Evolutionary conservation across 2,329 filamentous ascomycete genomes (phyloP), one percentile per base, ranked within the genome.

Genomic region (Diaporthe citriasiana): DNA sequence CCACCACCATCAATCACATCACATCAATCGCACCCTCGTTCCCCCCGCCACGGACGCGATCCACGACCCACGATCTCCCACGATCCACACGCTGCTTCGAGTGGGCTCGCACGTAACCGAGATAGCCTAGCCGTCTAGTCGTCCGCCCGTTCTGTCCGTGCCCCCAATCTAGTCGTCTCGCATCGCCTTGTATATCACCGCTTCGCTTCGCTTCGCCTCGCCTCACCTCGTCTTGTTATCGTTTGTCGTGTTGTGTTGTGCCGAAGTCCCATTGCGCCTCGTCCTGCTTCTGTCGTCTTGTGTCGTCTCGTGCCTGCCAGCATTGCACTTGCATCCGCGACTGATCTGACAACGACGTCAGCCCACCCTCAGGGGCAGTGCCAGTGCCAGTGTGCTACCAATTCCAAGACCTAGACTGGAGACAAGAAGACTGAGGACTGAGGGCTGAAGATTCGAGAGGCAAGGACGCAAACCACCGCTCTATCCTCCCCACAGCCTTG

Each of bases 101-200:
- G 45, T 68, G 63, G 63, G 63, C 63, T 68, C 47, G 47, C 63
- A 53, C 47, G 63, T 68, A 68, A 53, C 63, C 63, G 47, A 53
- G 47, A 68, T 68, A 68, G 63, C 63, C 47, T 40, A 53, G 47
- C 33, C 45, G 22, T 53, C 33, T 51, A 68, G 47, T 27, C 45
- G n/a, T 22, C 47, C 63, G 33, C 15, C n/a, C 47, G 25, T 27
- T 40, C 47, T 40, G 63, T 40, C 63, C 63, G 63, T 68, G 63
- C 63, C 63, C 47, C 47, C 47, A 22, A 22, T 68, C 47, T 53
- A 53, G 45, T 51, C 63, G 45, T 66, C 45, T 66, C 60, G 60
- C 60, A 38, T 22, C 45, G 60, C 45, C 60, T 25, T 51, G 45
- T 66, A 51, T 51, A 35, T 38, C 45, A 66, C 40, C 45, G 53